Evolutionary conservation across 2,329 filamentous ascomycete species (phyloP), one percentile per base, ranked within the genome.

Genomic region (Sporothrix phasma): DNA sequence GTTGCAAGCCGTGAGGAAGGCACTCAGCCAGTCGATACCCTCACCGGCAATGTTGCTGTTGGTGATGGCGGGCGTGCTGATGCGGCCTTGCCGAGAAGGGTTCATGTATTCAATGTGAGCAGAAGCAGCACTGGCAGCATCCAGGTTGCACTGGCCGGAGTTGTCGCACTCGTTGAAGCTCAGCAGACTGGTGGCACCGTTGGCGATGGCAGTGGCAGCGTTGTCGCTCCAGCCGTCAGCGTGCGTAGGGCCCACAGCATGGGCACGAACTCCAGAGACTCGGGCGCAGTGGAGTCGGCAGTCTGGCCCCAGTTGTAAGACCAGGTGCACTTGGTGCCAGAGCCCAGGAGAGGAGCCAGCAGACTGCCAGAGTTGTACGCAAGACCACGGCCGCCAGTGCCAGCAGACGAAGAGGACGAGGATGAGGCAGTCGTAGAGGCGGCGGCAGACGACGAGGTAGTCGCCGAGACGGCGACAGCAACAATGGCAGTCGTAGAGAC

Each of bases 111-210:
- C 69, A 63, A 78, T 79, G 74, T 85, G 84, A 31, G 74, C 74
- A 1, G 72, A 45, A n/a, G 84, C 85, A 45, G 84, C 85, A 1
- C 70, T 72, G 5, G 69, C 69, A n/a, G 84, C 76, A 26, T 74
- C 73, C 72, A 88, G 72, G 77, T 86, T 83, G 69, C 84, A 77
- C 76, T 89, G 86, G n/a, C 72, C 72, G 13, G 69, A 68, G 67
- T 81, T 80, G 73, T 90, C 88, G 53, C 85, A 85, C 79, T 90
- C 87, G 80, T 90, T 90, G 82, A 88, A 89, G 73, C 80, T 80
- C 71, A 89, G 80, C 63, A 89, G 73, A 69, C 80, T 78, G 67
- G 78, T 81, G 68, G 81, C 76, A 64, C 86, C 87, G 13, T 72
- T 72, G 60, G 73, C 69, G 66, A 88, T 80, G 66, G 83, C 82